Conservation (phyloP, 2,329 filamentous ascomycete species). For the Aureobasidium sp. region DNA sequence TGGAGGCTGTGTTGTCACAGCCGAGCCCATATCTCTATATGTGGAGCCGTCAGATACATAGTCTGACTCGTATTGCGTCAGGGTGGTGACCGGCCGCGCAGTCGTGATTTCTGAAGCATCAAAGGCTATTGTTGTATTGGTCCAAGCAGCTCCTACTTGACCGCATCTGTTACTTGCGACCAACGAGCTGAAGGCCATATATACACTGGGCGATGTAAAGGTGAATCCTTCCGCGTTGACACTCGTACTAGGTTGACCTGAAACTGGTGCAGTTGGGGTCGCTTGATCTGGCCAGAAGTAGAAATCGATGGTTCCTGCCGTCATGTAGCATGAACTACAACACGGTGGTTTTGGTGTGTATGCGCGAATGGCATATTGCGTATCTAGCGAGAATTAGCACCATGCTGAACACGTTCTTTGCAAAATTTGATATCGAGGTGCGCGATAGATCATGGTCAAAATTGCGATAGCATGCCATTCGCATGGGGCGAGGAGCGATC, state of each 20-base stretch:
- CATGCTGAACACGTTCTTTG: background rate
- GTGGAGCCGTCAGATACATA: background rate
- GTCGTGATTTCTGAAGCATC: slow-evolving; percentile 16
- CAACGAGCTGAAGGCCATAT: slow-evolving; percentile 16
- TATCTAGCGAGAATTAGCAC: slow-evolving; percentile 15
- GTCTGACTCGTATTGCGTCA: background rate
- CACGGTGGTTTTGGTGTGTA: slow-evolving; percentile 18
- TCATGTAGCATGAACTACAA: slow-evolving; percentile 16
- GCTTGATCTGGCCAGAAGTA: slow-evolving; percentile 18
- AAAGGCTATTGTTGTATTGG: slow-evolving; percentile 16
- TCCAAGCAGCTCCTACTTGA: slow-evolving; percentile 15
- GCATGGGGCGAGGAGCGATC: background rate
- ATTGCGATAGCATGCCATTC: too few relatives aligned
- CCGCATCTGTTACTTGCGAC: slow-evolving; percentile 15
- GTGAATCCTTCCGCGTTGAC: slow-evolving; percentile 16
- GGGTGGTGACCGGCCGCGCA: slow-evolving; percentile 13
- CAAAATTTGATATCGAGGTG: background rate
- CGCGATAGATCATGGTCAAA: background rate
- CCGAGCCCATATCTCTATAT: background rate
- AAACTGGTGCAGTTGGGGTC: slow-evolving; percentile 6
- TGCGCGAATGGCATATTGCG: slow-evolving; percentile 16
- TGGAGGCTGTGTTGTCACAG: slow-evolving; percentile 14
- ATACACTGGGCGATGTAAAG: slow-evolving; percentile 18
- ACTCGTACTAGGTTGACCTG: slow-evolving; percentile 11
- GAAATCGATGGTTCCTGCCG: slow-evolving; percentile 16